Evolutionary conservation across 2,329 filamentous ascomycete genomes (phyloP), one percentile per base, ranked within the genome.

Genomic region (Lachnellula willkommii): DNA sequence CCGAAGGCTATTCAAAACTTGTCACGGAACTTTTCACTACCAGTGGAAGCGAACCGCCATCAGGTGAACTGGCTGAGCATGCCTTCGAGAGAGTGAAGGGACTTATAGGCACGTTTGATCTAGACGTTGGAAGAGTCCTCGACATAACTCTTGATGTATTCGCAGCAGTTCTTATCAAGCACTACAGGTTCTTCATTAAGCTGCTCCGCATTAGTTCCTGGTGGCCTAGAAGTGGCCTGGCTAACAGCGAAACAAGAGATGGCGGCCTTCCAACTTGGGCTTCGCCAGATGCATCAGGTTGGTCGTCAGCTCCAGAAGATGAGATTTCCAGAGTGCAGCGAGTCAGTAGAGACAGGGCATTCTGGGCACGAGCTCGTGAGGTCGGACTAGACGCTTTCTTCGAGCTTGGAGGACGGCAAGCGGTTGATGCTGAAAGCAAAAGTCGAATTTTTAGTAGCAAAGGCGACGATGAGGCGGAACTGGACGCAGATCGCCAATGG

Each of bases 131-230:
- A 49, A 84, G 95, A 67, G 93, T 95, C 4, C 79, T 99, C 11
- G 94, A 99, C 70, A 90, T 97, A 22, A 95, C 91, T 0, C 79
- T 99, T 17, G 94, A 99, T 69, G 91, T 97, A 35, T 96, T 95
- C 68, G 94, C 94, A 1, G 90, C 92, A 12, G 87, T 95, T 1
- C 81, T 99, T 52, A 89, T 99, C 66, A 95, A 95, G 68, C 90
- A 96, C 63, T 91, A 87, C 69, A 85, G 88, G 35, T 99, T 97
- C 74, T 97, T 96, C 67, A 87, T 97, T 69, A 96, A 95, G 70
- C 85, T 97, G 48, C 77, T 99, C 24, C 82, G 93, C 56, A 85
- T 86, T 56, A 97, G 93, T 74, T 95, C 93, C 24, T 99, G 94
- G 94, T 99, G 94, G 94, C 94, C 94, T 1, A 84, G 85, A 50